These are phyloP conservation scores for Zymoseptoria ardabiliae DNA, from an alignment of 2,329 filamentous ascomycete genomes.

Conservation along the genomic window DNA sequence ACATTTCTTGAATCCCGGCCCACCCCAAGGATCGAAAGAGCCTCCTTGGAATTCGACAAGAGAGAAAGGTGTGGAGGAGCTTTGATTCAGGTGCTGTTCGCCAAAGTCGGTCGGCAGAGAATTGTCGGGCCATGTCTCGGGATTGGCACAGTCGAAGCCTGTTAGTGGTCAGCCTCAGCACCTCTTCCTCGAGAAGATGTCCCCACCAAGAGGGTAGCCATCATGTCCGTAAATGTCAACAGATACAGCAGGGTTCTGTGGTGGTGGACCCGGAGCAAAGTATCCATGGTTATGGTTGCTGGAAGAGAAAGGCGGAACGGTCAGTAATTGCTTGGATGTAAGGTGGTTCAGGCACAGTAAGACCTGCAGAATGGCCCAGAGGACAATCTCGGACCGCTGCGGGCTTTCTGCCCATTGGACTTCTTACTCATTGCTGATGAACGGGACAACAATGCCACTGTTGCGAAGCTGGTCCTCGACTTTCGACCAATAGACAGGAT, in stretches of 20 bases:
- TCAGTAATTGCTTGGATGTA: no score
- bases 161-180: neutral
- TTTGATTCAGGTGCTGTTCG: constrained; percentile 50
- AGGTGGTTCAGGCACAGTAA: no score
- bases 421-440: constrained; percentile 61
- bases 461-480: constrained; percentile 61
- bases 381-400: no score
- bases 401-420: no score
- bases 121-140: constrained; percentile 52
- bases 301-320: no score
- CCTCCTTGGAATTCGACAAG: constrained; percentile 48
- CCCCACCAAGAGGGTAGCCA: constrained; percentile 47
- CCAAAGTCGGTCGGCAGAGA: constrained; percentile 52
- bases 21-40: constrained; percentile 68
- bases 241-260: constrained; percentile 36
- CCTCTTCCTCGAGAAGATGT: neutral
- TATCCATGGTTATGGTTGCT: constrained; percentile 49
- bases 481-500: constrained; percentile 57
- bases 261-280: constrained; percentile 53
- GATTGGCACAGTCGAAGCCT: constrained; percentile 54
- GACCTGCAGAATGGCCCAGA: no score
- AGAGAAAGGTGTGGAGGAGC: constrained; percentile 58
- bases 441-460: constrained; percentile 64
- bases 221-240: constrained; percentile 60
- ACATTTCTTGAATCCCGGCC: constrained; percentile 61